These are phyloP conservation scores for Psilocybe tampanensis DNA, from an alignment of 768 basidiomycete genomes.

Conservation along the genomic window DNA sequence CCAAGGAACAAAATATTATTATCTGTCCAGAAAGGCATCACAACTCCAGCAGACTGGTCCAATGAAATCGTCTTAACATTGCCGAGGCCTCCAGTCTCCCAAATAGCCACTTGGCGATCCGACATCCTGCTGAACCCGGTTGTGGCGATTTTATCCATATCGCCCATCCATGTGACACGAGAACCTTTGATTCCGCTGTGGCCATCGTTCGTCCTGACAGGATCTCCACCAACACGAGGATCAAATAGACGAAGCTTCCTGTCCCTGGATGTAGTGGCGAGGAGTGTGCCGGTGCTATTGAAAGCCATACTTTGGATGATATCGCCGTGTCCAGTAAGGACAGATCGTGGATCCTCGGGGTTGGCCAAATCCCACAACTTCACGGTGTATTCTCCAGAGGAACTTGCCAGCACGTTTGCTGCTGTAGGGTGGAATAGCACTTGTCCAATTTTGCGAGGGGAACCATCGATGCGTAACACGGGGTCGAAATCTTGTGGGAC, in stretches of 20 bases:
- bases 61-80: slow-evolving; percentile 79
- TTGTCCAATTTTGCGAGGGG: slow-evolving; percentile 90
- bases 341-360: slow-evolving; percentile 61
- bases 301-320: slow-evolving; percentile 86
- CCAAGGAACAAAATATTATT: slow-evolving; percentile 89
- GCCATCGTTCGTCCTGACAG: slow-evolving; percentile 82
- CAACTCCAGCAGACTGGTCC: slow-evolving; percentile 90
- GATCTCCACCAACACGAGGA: slow-evolving; percentile 78
- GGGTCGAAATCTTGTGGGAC: slow-evolving; percentile 84
- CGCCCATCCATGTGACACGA: slow-evolving; percentile 90
- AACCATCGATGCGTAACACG: slow-evolving; percentile 76
- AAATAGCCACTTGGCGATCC: slow-evolving; percentile 87
- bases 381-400: slow-evolving; percentile 80
- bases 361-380: slow-evolving; percentile 91
- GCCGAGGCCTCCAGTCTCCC: slow-evolving; percentile 80
- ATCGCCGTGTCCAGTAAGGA: slow-evolving; percentile 79
- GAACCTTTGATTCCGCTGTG: slow-evolving; percentile 94
- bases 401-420: slow-evolving; percentile 79
- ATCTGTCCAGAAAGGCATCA: slow-evolving; percentile 98
- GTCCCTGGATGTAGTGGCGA: slow-evolving; percentile 92
- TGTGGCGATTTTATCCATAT: slow-evolving; percentile 84
- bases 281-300: slow-evolving; percentile 75
- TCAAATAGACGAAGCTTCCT: slow-evolving; percentile 93
- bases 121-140: slow-evolving; percentile 98
- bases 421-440: slow-evolving; percentile 94